phyloP scores from a whole-genome alignment of 1,284 basidiomycete genomes.

The Boletus semigastroideus region DNA sequence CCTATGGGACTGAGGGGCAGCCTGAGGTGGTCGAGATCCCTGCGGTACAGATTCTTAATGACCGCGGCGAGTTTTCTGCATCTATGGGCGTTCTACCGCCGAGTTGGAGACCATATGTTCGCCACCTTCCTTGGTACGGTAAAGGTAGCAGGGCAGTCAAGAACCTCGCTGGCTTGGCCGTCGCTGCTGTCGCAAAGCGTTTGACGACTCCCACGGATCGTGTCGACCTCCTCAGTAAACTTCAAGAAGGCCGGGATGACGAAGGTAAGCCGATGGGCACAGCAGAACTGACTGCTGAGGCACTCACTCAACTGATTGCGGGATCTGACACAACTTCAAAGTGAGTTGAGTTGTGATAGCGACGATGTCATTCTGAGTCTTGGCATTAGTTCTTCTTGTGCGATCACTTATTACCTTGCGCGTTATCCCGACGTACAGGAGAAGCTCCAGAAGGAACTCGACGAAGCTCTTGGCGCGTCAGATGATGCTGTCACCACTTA shows the following conservation, averaged over 20 bases:
- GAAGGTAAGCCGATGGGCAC: constrained; percentile 77
- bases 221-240: constrained; percentile 77
- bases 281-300: constrained; percentile 85
- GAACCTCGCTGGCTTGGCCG: constrained; percentile 77
- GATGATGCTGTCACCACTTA: constrained; percentile 55
- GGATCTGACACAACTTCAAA: constrained; percentile 85
- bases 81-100: constrained; percentile 80
- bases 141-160: constrained; percentile 69
- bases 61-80: constrained; percentile 85
- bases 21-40: constrained; percentile 63
- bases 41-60: constrained; percentile 86
- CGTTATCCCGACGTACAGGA: constrained; percentile 62
- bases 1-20: constrained; percentile 49
- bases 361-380: background rate
- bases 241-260: constrained; percentile 77
- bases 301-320: constrained; percentile 82
- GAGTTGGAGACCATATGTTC: constrained; percentile 67
- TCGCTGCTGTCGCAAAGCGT: constrained; percentile 78
- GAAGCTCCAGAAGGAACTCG: constrained; percentile 80
- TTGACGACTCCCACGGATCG: constrained; percentile 64
- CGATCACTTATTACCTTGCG: constrained; percentile 82
- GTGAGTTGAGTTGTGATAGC: constrained; percentile 38
- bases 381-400: constrained; percentile 65
- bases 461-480: constrained; percentile 64
- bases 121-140: constrained; percentile 74